A percentile compares a stretch with the other conserved stretches of the same genome.
Evolutionary conservation across 345 rosid genomes (phyloP).

Genomic region (Gossypium turneri): DNA sequence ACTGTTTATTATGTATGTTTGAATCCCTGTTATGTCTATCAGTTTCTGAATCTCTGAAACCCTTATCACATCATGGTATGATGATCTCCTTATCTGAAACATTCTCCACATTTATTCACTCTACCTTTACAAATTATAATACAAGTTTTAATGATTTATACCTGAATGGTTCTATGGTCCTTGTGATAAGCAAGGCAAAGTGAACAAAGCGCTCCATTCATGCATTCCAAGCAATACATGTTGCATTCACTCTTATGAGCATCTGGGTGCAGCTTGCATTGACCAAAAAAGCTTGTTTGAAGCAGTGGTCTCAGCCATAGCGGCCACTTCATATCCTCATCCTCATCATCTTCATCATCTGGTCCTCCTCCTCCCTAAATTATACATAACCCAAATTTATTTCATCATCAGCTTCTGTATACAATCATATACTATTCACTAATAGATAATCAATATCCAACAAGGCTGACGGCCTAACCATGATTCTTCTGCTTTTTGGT

Average conservation of each 20-base stretch:
- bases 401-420: background rate
- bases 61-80: conserved; percentile 72
- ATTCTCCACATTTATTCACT: background rate
- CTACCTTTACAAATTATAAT: background rate
- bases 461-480: conserved; percentile 28
- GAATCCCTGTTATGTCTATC: conserved; percentile 56
- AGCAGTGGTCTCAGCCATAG: conserved; percentile 55
- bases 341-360: conserved; percentile 29
- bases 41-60: conserved; percentile 56
- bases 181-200: conserved; percentile 47
- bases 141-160: background rate
- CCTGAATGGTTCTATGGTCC: conserved; percentile 57
- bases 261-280: conserved; percentile 51
- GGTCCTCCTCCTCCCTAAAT: conserved; percentile 57
- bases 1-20: conserved; percentile 64
- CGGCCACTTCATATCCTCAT: conserved; percentile 42
- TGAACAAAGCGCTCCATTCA: conserved; percentile 55
- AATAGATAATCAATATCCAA: background rate
- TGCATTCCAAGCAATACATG: conserved; percentile 59
- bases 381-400: background rate
- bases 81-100: conserved; percentile 64
- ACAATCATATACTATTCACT: background rate
- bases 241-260: conserved; percentile 69
- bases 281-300: conserved; percentile 47
- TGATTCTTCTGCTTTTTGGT: conserved; percentile 51